Conservation (phyloP, 1,139 yeast species). For the Candida sanyaensis region DNA sequence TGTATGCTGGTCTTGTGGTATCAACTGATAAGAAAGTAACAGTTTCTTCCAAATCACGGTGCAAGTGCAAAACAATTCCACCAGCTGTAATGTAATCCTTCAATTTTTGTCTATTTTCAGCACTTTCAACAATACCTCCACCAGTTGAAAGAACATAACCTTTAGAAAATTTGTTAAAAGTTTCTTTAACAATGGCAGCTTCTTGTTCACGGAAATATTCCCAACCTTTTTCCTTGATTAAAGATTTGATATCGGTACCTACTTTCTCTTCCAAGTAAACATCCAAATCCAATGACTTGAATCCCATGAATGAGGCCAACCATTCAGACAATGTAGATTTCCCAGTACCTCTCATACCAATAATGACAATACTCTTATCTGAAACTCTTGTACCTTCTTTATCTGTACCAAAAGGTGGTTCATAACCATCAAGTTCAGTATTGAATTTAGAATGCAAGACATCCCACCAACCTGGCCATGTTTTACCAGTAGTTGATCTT, state of each 20-base stretch:
- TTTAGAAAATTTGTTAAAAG: conserved; percentile 45
- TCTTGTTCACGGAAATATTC: conserved; percentile 78
- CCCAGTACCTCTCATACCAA: conserved; percentile 99
- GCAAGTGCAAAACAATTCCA: conserved; percentile 84
- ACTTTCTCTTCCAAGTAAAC: conserved; percentile 59
- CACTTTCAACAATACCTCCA: conserved; percentile 90
- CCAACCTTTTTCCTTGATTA: conserved; percentile 79
- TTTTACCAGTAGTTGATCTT: conserved; percentile 91
- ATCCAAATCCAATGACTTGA: conserved; percentile 79
- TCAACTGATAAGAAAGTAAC: conserved; percentile 73
- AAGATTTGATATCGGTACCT: conserved; percentile 62
- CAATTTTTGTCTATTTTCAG: conserved; percentile 63
- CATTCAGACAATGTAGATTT: conserved; percentile 84
- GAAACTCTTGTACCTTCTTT: conserved; percentile 21
- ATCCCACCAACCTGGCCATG: conserved; percentile 99
- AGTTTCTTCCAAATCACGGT: conserved; percentile 83
- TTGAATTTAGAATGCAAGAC: conserved; percentile 70
- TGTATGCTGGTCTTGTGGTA: conserved; percentile 84
- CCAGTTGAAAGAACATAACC: conserved; percentile 89
- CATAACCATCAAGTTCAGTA: conserved; percentile 70
- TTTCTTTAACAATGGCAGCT: conserved; percentile 54
- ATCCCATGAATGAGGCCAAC: conserved; percentile 73
- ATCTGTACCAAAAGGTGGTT: conserved; percentile 28
- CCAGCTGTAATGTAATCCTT: conserved; percentile 56
- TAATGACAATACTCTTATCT: conserved; percentile 67